Evolutionary conservation across 108 stramenopile species (phyloP).

Genomic region (Nitzschia putrida): DNA sequence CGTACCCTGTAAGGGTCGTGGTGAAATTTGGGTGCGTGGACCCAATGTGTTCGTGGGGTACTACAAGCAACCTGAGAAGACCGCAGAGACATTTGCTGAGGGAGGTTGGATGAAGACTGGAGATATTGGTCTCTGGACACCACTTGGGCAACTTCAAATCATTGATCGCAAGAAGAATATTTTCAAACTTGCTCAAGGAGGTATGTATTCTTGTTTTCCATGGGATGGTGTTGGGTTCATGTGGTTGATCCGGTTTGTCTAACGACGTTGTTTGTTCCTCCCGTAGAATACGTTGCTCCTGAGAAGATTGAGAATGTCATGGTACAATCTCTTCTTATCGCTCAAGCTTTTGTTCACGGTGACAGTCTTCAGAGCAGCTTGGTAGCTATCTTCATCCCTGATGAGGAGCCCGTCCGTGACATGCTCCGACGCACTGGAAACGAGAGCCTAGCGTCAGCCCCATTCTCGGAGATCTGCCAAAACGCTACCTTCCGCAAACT

Average conservation of each 20-base stretch:
- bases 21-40: constrained; percentile 97
- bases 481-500: constrained; percentile 51
- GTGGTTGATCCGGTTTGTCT: no score
- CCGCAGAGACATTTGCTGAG: constrained; percentile 86
- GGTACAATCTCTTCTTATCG: constrained; percentile 74
- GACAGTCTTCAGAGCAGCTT: constrained; percentile 88
- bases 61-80: constrained; percentile 95
- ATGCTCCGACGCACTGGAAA: constrained; percentile 46
- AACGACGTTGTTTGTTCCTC: not conserved
- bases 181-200: constrained; percentile 95
- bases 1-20: constrained; percentile 81
- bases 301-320: constrained; percentile 97
- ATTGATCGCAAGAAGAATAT: constrained; percentile 98
- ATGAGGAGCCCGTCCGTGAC: constrained; percentile 79
- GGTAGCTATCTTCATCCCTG: constrained; percentile 92
- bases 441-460: constrained; percentile 29
- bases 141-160: constrained; percentile 90
- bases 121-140: constrained; percentile 95
- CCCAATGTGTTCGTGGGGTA: constrained; percentile 93
- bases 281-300: constrained; percentile 85
- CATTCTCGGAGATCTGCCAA: constrained; percentile 78
- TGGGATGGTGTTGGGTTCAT: not conserved
- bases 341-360: constrained; percentile 93
- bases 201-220: constrained; percentile 35
- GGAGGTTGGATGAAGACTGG: constrained; percentile 97